Conservation (phyloP, 148 eudicot genomes). For the Heliosperma pusillum region DNA sequence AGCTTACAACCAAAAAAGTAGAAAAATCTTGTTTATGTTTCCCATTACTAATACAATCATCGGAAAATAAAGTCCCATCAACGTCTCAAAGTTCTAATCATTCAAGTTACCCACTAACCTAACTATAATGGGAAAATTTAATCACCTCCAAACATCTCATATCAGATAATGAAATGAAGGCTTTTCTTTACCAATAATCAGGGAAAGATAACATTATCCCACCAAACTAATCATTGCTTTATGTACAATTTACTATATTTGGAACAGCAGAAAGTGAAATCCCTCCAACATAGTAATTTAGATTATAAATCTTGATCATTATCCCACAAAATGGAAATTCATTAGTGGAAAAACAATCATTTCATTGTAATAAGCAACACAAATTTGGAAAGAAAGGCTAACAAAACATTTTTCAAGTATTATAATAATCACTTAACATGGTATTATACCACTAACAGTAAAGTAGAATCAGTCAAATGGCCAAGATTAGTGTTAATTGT, state of each 20-base stretch:
- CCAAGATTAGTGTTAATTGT: neutral
- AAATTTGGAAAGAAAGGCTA: neutral
- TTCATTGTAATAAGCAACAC: neutral
- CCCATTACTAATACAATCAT: too few relatives aligned
- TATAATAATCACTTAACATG: too few relatives aligned
- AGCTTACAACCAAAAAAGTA: too few relatives aligned
- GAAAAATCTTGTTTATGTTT: too few relatives aligned
- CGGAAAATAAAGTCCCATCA: neutral
- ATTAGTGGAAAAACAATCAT: conserved; percentile 3
- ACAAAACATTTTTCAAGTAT: too few relatives aligned
- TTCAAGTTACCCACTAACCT: neutral
- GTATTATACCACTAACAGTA: too few relatives aligned
- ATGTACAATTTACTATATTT: conserved; percentile 1
- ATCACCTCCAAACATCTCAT: neutral
- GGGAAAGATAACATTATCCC: neutral
- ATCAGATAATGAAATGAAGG: neutral
- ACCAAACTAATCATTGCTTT: conserved; percentile 20
- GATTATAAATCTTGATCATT: neutral
- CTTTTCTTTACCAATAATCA: neutral
- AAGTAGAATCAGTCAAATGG: neutral
- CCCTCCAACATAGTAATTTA: neutral
- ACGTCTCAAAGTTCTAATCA: neutral
- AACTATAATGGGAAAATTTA: neutral
- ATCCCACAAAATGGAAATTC: neutral
- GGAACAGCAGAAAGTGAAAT: conserved; percentile 9